Percentiles rank a stretch among this genome's conserved stretches.
phyloP scores from a whole-genome alignment of 2,329 filamentous ascomycete genomes.

The Aspergillus flavus region DNA sequence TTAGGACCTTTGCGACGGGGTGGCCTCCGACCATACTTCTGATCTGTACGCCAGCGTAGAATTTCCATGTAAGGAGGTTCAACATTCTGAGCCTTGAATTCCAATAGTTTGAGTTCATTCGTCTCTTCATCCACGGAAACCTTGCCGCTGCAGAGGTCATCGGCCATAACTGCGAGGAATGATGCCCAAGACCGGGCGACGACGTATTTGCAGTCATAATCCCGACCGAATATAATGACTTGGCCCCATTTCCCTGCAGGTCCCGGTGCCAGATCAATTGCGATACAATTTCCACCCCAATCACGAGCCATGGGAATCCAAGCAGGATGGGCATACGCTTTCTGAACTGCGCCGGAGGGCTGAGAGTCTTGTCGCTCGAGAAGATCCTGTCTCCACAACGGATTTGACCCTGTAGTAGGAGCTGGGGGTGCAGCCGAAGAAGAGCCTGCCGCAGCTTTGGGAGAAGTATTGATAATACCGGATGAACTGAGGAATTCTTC shows the following conservation, averaged over 20 bases:
- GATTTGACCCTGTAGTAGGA: constrained; percentile 53
- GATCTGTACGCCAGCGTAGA: constrained; percentile 89
- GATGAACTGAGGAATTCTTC: constrained; percentile 76
- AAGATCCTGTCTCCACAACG: constrained; percentile 82
- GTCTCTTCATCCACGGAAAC: constrained; percentile 92
- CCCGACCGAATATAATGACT: constrained; percentile 92
- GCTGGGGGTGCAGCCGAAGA: constrained; percentile 62
- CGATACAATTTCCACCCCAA: constrained; percentile 98
- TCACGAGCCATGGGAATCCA: constrained; percentile 97
- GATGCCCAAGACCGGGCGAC: constrained; percentile 88
- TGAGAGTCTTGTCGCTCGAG: constrained; percentile 84
- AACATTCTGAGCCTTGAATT: constrained; percentile 86
- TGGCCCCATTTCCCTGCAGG: constrained; percentile 92
- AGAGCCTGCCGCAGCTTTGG: constrained; percentile 69
- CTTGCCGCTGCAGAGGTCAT: constrained; percentile 87
- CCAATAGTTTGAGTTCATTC: constrained; percentile 85
- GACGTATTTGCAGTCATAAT: constrained; percentile 99
- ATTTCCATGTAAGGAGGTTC: constrained; percentile 95
- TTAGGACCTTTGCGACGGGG: constrained; percentile 53
- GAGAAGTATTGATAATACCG: constrained; percentile 56
- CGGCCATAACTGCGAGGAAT: constrained; percentile 83
- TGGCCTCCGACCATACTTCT: constrained; percentile 76
- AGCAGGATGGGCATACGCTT: constrained; percentile 86
- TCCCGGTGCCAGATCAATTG: constrained; percentile 88
- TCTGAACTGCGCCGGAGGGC: constrained; percentile 82